A percentile compares a stretch with the other conserved stretches of the same genome.
Conservation (phyloP, 208 protist genomes). For the Trypanosoma boissoni region DNA sequence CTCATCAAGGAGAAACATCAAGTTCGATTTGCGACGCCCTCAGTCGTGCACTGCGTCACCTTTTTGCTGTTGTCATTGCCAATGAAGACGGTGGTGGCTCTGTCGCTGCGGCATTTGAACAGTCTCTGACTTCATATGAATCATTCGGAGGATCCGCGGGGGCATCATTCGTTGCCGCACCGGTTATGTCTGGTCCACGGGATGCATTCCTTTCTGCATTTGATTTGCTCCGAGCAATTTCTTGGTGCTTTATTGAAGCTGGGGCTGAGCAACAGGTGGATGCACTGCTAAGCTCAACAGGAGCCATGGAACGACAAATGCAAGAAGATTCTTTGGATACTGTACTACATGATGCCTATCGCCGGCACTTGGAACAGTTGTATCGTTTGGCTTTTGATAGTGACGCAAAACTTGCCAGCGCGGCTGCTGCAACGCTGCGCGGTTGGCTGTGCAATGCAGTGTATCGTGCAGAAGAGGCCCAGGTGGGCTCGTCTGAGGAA, state of each 20-base stretch:
- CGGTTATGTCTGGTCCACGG: no score
- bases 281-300: conserved; percentile 17
- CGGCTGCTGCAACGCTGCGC: conserved; percentile 23
- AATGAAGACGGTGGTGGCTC: not conserved
- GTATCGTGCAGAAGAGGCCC: no score
- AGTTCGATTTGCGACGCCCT: not conserved
- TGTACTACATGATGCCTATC: conserved; percentile 18
- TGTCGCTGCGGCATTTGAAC: no score
- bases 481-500: not conserved
- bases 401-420: conserved; percentile 23
- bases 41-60: not conserved
- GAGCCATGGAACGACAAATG: conserved; percentile 11
- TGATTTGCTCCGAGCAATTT: conserved; percentile 29
- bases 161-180: no score
- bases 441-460: conserved; percentile 28
- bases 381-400: conserved; percentile 27
- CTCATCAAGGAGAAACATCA: no score
- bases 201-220: conserved; percentile 23
- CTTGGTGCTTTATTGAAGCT: conserved; percentile 40
- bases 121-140: no score
- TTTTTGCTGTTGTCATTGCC: not conserved
- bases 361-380: conserved; percentile 19
- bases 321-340: conserved; percentile 13
- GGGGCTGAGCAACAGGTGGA: conserved; percentile 25
- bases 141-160: no score